Percentiles rank a stretch among this genome's conserved stretches.
These are phyloP conservation scores for Exophiala alcalophila DNA, from an alignment of 2,329 filamentous ascomycete genomes.

Conservation along the genomic window DNA sequence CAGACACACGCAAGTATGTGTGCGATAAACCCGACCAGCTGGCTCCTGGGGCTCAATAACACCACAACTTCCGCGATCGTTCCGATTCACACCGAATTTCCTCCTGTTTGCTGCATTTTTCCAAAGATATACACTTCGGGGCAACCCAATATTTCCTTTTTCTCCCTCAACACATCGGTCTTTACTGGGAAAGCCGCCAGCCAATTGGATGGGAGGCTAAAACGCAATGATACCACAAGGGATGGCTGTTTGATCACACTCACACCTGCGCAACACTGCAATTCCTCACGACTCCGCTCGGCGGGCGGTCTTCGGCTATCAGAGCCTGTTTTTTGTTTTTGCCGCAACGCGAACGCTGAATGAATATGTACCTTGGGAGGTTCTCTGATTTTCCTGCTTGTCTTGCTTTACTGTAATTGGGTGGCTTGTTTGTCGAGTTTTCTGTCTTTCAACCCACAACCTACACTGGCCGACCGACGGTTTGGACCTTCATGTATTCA, in stretches of 20 bases:
- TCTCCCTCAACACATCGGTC: conserved; percentile 17
- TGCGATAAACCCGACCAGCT: no score
- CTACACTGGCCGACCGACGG: conserved; percentile 1
- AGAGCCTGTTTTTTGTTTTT: conserved; percentile 19
- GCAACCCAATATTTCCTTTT: conserved; percentile 31
- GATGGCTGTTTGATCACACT: conserved; percentile 31
- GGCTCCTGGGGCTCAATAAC: no score
- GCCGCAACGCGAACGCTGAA: conserved; percentile 22
- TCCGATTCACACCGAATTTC: conserved; percentile 1
- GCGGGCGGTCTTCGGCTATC: conserved; percentile 22
- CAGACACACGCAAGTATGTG: no score
- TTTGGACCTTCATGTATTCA: conserved; percentile 13
- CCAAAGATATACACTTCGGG: conserved; percentile 28
- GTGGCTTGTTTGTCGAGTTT: conserved; percentile 17
- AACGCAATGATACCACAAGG: conserved; percentile 20
- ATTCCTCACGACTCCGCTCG: conserved; percentile 12
- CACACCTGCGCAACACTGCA: conserved; percentile 4
- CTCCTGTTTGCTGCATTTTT: conserved; percentile 12
- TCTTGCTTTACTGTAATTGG: conserved; percentile 20
- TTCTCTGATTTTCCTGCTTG: conserved; percentile 18
- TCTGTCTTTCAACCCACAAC: conserved; percentile 4
- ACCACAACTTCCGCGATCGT: no score
- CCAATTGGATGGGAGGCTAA: conserved; percentile 22
- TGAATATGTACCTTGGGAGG: conserved; percentile 26
- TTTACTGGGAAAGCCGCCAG: conserved; percentile 23